Base-by-base conservation (phyloP, 2,329 filamentous ascomycete genomes). In the Botrytis deweyae region DNA sequence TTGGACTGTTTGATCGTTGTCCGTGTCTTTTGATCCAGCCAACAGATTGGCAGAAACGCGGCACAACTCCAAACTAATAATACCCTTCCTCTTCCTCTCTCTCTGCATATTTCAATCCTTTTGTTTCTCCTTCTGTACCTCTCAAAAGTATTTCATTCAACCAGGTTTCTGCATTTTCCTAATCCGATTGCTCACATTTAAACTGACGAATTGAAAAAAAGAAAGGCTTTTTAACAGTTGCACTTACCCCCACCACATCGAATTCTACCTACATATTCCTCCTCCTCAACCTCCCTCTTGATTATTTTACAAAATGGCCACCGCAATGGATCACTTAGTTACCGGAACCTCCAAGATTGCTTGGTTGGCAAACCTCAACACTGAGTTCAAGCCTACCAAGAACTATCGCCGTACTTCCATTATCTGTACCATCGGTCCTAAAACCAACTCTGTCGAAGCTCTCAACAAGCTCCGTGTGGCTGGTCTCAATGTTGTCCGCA, bases 321-420 rank as follows among this genome's bases (percentile, higher is more conserved):
- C 91, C 82, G 92, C 94, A 83, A 89, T 96, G 83, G 93, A 97
- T 84, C 94, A 97, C 85, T 90, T 97, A 83, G 89, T 90, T 82
- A 90, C 92, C 82, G 91, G 93, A 83, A 91, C 90, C 80, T 88
- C 88, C 82, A 88, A 88, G 84, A 89, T 91, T 78, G 86, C 88
- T 81, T 91, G 89, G 89, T 86, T 91, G 76, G 86, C 88, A 76
- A 84, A 85, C 76, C 93, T 99, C 82, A 92, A 98, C 87, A 98
- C 95, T 78, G 93, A 96, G 82, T 73, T 67, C 64, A 76, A 76
- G 80, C 95, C 95, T 73, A 89, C 91, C 81, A 93, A 92, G 85
- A 95, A 97, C 87, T 97, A 96, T 86, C 94, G 96, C 82, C 92
- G 96, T 80, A 97, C 95, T 77, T 97, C 95, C 82, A 99, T 99